phyloP scores from a whole-genome alignment of 2,329 filamentous ascomycete genomes.

The Sclerotinia minor region DNA sequence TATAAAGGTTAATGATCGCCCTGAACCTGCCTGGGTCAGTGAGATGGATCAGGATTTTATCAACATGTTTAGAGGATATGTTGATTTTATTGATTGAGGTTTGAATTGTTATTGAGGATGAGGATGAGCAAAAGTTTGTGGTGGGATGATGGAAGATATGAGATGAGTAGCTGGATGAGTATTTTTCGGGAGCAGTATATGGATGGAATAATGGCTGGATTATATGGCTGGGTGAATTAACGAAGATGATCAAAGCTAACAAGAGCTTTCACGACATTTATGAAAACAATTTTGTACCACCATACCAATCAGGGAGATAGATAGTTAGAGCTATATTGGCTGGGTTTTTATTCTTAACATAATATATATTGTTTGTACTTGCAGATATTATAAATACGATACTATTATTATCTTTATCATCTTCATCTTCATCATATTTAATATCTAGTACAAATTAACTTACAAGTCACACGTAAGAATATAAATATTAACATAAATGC shows the following conservation, averaged over 20 bases:
- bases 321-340: not conserved
- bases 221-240: not conserved
- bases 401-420: no score
- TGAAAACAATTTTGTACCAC: not conserved
- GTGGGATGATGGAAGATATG: not conserved
- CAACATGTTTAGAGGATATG: conserved; percentile 38
- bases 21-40: conserved; percentile 39
- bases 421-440: no score
- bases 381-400: no score
- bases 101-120: not conserved
- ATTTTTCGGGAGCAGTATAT: not conserved
- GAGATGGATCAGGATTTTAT: conserved; percentile 42
- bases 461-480: no score
- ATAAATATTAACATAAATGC: no score
- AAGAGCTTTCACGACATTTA: not conserved
- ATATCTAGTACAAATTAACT: no score
- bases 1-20: conserved; percentile 1
- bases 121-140: not conserved
- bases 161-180: not conserved
- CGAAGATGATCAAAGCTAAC: not conserved
- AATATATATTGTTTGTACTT: not conserved
- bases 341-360: not conserved
- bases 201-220: not conserved
- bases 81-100: conserved; percentile 37
- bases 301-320: no score